phyloP scores from a whole-genome alignment of 495 filamentous ascomycete genomes.

The Glonium stellatum region DNA sequence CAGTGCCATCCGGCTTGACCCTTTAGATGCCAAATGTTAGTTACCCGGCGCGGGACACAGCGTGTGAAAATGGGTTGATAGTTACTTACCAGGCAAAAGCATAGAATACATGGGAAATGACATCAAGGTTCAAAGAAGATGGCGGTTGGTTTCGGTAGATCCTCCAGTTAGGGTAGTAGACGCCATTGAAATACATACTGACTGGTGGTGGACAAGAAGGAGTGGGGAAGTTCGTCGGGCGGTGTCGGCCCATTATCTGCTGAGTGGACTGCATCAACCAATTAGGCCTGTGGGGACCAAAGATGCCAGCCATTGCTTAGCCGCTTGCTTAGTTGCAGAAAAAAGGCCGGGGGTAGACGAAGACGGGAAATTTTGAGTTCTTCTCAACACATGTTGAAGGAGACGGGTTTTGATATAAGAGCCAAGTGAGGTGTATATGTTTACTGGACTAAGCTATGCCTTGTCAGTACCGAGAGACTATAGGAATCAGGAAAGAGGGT shows the following conservation, averaged over 20 bases:
- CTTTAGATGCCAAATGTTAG: constrained; percentile 34
- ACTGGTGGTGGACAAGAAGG: constrained; percentile 13
- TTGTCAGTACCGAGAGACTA: not conserved
- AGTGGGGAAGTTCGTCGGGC: constrained; percentile 6
- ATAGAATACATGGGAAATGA: constrained; percentile 77
- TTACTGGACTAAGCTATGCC: not conserved
- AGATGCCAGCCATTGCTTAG: constrained; percentile 5
- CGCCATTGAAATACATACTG: constrained; percentile 60
- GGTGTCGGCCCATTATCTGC: not conserved
- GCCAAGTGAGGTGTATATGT: not conserved
- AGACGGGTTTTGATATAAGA: not conserved
- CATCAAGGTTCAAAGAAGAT: constrained; percentile 62
- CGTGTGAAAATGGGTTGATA: not conserved
- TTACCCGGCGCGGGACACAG: constrained; percentile 1
- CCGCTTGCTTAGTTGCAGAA: constrained; percentile 1
- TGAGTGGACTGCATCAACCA: constrained; percentile 7
- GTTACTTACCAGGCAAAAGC: constrained; percentile 64
- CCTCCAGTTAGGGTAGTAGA: constrained; percentile 86
- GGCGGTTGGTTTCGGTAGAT: constrained; percentile 74
- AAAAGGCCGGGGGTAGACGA: not conserved
- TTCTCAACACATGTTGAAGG: constrained; percentile 3
- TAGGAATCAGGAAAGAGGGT: not conserved
- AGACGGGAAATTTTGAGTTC: not conserved
- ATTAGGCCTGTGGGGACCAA: constrained; percentile 11
- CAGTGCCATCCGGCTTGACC: constrained; percentile 69